Base-by-base conservation (phyloP, 169 alveolate genomes). In the Pseudocohnilembus persalinus region DNA sequence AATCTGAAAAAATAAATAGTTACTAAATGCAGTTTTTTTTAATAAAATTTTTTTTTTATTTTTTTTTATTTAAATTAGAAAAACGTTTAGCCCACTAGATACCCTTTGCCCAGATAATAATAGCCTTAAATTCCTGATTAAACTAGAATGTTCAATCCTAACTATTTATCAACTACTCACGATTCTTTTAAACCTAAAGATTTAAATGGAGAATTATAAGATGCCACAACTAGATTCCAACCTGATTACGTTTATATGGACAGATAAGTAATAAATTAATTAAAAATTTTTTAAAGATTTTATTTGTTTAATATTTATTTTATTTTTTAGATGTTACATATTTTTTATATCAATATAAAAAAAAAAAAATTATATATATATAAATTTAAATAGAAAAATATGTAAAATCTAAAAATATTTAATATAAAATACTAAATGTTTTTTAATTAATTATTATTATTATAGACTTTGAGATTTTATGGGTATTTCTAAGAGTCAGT, bases 401-500 rank as follows among this genome's bases (percentile, higher is more conserved):
- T n/a, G n/a, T n/a, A n/a, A n/a, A n/a, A n/a, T n/a, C n/a, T n/a
- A n/a, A n/a, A n/a, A n/a, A n/a, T n/a, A n/a, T n/a, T n/a, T n/a
- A n/a, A n/a, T n/a, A n/a, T n/a, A n/a, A n/a, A n/a, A n/a, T n/a
- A n/a, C n/a, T n/a, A n/a, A n/a, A n/a, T n/a, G n/a, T n/a, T 30
- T 16, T 29, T 29, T 11, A 74, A 31, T 16, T 31, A 16, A 27
- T 31, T 6, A 11, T 76, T 64, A 26, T 82, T 77, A 76, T 85
- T 74, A 81, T 75, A 89, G 89, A 88, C 83, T 32, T 86, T 96
- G 64, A 80, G 97, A 75, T 95, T 90, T 87, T 90, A 78, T 74
- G 96, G 96, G n/a, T 93, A 90, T 88, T 96, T 94, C 93, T 93
- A 94, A 63, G 97, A 95, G 74, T 83, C 91, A 76, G 96, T 93